Evolutionary conservation across 306 rosid species (phyloP).

Genomic region (Sesbania bispinosa): DNA sequence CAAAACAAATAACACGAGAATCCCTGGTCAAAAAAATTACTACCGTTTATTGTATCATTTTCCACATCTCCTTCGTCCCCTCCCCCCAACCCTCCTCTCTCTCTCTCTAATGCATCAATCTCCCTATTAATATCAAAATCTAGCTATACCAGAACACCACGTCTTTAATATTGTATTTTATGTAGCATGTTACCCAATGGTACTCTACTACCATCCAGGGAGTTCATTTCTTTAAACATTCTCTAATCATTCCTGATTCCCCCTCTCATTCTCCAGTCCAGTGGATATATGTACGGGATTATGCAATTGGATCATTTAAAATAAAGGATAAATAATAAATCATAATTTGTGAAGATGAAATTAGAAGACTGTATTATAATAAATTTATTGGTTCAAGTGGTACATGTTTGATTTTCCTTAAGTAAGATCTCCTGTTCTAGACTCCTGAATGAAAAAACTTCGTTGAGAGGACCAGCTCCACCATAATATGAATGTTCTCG

Average conservation of each 20-base stretch:
- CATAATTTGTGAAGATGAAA: not conserved
- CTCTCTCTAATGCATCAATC: not conserved
- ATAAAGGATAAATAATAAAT: not conserved
- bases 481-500: too few species aligned
- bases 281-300: not conserved
- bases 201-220: not conserved
- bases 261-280: slow-evolving; percentile 15
- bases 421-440: too few species aligned
- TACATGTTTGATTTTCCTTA: too few species aligned
- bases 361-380: not conserved
- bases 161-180: not conserved
- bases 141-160: not conserved
- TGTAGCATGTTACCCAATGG: slow-evolving; percentile 7
- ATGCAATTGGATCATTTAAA: not conserved
- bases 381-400: too few species aligned
- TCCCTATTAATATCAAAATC: not conserved
- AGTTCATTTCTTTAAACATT: not conserved
- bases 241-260: not conserved
- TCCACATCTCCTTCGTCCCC: slow-evolving; percentile 20
- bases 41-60: not conserved
- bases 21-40: slow-evolving; percentile 19
- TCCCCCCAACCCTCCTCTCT: not conserved
- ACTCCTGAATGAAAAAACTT: too few species aligned
- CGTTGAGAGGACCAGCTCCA: too few species aligned
- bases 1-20: slow-evolving; percentile 19